Evolutionary conservation across 1,284 basidiomycete species (phyloP), one percentile per base, ranked within the genome.

Genomic region (Farysia itapuensis): DNA sequence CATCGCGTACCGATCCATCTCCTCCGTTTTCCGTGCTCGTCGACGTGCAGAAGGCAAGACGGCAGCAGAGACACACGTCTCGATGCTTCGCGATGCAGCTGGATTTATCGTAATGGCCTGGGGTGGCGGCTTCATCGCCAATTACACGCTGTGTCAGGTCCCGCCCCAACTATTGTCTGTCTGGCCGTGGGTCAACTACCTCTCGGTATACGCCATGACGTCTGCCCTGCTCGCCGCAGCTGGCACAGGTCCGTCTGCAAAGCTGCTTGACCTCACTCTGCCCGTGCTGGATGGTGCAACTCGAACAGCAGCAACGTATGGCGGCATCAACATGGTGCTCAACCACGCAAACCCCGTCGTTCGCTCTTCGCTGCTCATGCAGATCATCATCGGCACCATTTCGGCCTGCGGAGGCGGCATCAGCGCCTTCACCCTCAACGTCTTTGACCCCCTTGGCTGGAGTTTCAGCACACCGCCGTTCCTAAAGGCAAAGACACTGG

Each of bases 31-130:
- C 29, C 32, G 34, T 9, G 39, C 43, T 0, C 51, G 58, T 26
- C 51, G 58, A 21, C 33, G 35, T 1, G 38, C 47, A 11, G 50
- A 61, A 31, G 30, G 15, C 29, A 43, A 44, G 14, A 11, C 47
- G 4, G 18, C 48, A 4, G 5, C 40, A 16, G 47, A 56, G 20
- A 40, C 52, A 5, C 39, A 48, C 23, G 44, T 61, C 22, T 56
- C 50, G 4, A 24, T 5, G 19, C 35, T 54, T 11, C 48, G 46
- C 31, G 57, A 72, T 39, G 32, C 49, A 2, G 67, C 46, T 4
- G 69, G 69, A 9, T 72, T 67, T 43, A 52, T 70, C 31, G 58
- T 72, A 25, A 72, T 72, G 69, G 53, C 59, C 3, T 72, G 69
- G 69, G 69, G 69, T 12, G 69, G 69, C 11, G 49, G 57, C 7